Base-by-base conservation (phyloP, 257 asterid species). In the Paraleonurus japonicus region DNA sequence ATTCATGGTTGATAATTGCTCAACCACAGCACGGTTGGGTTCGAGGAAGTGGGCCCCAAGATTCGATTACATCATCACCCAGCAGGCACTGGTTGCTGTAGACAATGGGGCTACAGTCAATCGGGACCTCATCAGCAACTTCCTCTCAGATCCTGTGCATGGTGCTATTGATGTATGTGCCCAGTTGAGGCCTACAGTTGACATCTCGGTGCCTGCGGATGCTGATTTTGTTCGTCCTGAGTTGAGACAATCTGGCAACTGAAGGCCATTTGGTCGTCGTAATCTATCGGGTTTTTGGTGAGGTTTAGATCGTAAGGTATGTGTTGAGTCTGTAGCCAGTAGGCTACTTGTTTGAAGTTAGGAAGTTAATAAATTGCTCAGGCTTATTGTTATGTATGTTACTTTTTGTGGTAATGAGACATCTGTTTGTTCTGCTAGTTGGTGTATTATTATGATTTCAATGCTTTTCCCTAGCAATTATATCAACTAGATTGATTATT, bases 1-100 rank as follows among this genome's bases (percentile, higher is more conserved):
- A 1, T 93, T 93, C 80, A 93, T 93, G 98, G 98, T 93, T 0
- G 98, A 93, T 77, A 93, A 93, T 78, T 93, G 98, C 70, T 93
- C 98, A 30, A 93, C 98, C 11, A 93, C 98, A 9, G 98, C 97
- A 9, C 81, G 97, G 1, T 60, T 90, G 75, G 98, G 98, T 26
- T 89, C 98, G 3, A 87, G 97, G 83, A 93, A 93, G 76, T 93
- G 98, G 97, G 97, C 98, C 3, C 96, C 97, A 4, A 78, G 97
- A 45, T 93, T 93, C 8, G 98, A 93, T 41, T 93, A 90, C 80
- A 76, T 87, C 69, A 86, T 93, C 47, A 93, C 96, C 16, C 98
- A 93, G 76, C 97, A 93, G 82, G 97, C 98, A 3, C 82, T 93
- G 37, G 97, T 90, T 43, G 87, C 96, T 0, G 96, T 90, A 32